Evolutionary conservation across 1,284 basidiomycete genomes (phyloP), one percentile per base, ranked within the genome.

Genomic region (Phlebopus sp.): DNA sequence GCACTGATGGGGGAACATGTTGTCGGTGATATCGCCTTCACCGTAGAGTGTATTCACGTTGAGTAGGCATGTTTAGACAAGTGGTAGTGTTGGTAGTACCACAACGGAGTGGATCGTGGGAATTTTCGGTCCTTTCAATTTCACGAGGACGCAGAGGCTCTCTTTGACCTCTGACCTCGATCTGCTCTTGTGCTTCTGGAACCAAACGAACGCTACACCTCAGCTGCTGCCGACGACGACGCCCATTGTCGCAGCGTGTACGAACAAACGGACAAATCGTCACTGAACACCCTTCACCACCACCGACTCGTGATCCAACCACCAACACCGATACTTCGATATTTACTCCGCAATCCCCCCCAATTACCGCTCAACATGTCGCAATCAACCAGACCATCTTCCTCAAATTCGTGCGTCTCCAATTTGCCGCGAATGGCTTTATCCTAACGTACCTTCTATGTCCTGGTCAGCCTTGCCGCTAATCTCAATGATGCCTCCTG

Each of bases 401-500:
- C 62, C 47, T 73, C 71, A 29, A 70, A 64, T 50, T 64, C 70
- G 72, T 75, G 29, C 45, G 72, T 63, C 13, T 4, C 18, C 10
- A 10, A 23, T 2, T 37, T 23, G 35, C 52, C 38, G 37, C 39
- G 42, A 37, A 43, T 44, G 44, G 47, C 42, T 13, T 1, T 42
- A 40, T 14, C 44, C 61, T 11, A 19, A 18, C 41, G 55, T 31
- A 4, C 36, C n/a, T 17, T 38, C 44, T 36, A n/a, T 41, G 27
- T 44, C 31, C 21, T 9, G 31, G 51, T 38, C 15, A 14, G 23
- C 29, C 66, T 63, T 34, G 41, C 60, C 49, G 52, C 62, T 49
- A 66, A 50, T 48, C 62, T 55, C 54, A 64, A 50, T 38, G 63
- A 68, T 31, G 29, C 64, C 30, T 67, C 71, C 58, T 92, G 90